Evolutionary conservation across 2,329 filamentous ascomycete genomes (phyloP).

Genomic region (Cladosporium sp.): DNA sequence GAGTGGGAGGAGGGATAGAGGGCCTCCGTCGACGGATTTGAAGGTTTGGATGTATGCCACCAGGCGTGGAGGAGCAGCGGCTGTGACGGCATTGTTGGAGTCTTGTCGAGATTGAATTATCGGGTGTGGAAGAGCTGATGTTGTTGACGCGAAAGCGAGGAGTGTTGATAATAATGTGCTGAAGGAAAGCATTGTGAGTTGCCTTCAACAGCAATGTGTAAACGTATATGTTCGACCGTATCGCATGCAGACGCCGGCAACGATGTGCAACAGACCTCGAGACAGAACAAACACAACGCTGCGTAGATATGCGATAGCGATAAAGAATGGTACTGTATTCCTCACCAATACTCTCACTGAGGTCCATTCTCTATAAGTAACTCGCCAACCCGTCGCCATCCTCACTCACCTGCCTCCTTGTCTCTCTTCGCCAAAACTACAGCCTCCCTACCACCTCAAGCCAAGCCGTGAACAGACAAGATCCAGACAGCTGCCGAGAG

Average conservation of each 20-base stretch:
- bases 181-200: background rate
- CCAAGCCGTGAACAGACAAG: background rate
- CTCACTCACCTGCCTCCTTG: slow-evolving; percentile 5
- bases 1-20: slow-evolving; percentile 25
- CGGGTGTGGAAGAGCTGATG: background rate
- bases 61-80: slow-evolving; percentile 13
- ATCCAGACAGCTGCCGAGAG: background rate
- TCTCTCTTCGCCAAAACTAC: background rate
- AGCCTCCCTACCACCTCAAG: background rate
- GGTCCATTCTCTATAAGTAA: background rate
- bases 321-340: no score
- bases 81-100: background rate
- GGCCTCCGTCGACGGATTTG: slow-evolving; percentile 19
- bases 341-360: background rate
- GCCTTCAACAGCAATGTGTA: background rate
- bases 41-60: slow-evolving; percentile 29
- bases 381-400: background rate
- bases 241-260: background rate
- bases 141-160: slow-evolving; percentile 5
- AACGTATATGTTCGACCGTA: no score
- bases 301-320: no score
- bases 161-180: background rate
- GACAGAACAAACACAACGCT: background rate
- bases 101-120: background rate
- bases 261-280: background rate